A percentile compares a stretch with the other conserved stretches of the same genome.
phyloP scores from a whole-genome alignment of 257 asterid species.

The Solanum lycopersicoides region DNA sequence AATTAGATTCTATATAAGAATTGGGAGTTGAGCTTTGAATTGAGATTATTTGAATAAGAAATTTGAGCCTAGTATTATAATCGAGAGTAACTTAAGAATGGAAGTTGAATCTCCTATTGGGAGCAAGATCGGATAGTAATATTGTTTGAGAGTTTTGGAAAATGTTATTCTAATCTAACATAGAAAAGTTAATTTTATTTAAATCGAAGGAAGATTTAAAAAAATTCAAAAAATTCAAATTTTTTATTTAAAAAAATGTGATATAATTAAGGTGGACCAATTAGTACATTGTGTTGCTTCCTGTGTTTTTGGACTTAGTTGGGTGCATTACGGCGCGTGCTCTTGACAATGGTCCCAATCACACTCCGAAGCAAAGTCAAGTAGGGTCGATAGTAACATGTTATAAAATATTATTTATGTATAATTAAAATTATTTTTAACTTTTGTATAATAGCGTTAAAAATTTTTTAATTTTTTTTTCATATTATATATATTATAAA shows the following conservation, averaged over 20 bases:
- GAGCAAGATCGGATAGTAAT: neutral
- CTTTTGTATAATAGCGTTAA: fast-evolving
- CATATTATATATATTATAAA: neutral
- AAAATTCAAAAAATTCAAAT: too few species aligned
- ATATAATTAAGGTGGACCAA: neutral
- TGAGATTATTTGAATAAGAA: too few species aligned
- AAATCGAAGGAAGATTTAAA: too few species aligned
- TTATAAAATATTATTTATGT: neutral
- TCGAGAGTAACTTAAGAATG: neutral
- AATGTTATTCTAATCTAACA: too few species aligned
- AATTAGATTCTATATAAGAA: too few species aligned
- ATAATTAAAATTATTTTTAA: neutral
- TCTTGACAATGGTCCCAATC: neutral
- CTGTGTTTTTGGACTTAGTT: neutral
- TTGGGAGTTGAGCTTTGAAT: too few species aligned
- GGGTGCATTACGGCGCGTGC: constrained; percentile 9
- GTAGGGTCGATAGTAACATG: neutral
- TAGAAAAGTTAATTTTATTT: too few species aligned
- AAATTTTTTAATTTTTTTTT: too few species aligned
- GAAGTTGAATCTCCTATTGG: too few species aligned
- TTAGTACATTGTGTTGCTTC: neutral
- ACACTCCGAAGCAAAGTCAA: neutral
- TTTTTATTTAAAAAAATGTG: too few species aligned
- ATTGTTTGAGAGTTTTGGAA: too few species aligned
- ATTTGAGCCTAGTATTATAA: neutral